Evolutionary conservation across 805 yeast genomes (phyloP), one percentile per base, ranked within the genome.

Genomic region (Candida cerambycidarum): DNA sequence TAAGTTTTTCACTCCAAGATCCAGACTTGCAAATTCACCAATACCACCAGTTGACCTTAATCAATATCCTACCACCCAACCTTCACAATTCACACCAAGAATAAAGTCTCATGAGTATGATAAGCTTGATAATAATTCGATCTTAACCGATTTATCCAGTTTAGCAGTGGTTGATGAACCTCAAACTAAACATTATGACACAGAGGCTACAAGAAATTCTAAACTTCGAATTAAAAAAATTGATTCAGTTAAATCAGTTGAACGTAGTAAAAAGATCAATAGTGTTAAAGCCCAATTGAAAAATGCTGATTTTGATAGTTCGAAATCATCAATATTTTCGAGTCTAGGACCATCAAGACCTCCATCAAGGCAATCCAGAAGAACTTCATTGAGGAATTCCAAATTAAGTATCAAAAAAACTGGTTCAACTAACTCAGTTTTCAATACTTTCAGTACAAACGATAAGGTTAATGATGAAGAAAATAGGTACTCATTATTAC

Each of bases 391-490:
- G 18, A 14, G 24, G 5, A 16, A 29, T 14, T 29, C 34, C 3
- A 18, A 14, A 28, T 10, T 13, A 16, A 11, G 13, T n/a, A 18
- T 4, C 8, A 34, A 6, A 28, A 13, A 7, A 14, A 29, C 27
- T 38, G 40, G 34, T 30, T 38, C 41, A 18, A 31, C 28, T 13
- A 37, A 37, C 40, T 37, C 40, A 29, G 40, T 37, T 13, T 19
- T 34, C 18, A 38, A 38, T 38, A 14, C 19, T n/a, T 37, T 34
- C 18, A 38, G 29, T 38, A 14, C 19, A 7, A 27, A 28, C 19
- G 18, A 36, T n/a, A 16, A 32, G n/a, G 21, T 23, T 3, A 24
- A 41, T 18, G 23, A 43, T 21, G 8, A 21, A 6, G 23, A 21
- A 21, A 8, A 21, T 30, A 21, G 25, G 12, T 41, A 44, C 30